Percentiles rank a stretch among this genome's conserved stretches.
Conservation (phyloP, 257 asterid genomes). For the Asclepias syriaca region DNA sequence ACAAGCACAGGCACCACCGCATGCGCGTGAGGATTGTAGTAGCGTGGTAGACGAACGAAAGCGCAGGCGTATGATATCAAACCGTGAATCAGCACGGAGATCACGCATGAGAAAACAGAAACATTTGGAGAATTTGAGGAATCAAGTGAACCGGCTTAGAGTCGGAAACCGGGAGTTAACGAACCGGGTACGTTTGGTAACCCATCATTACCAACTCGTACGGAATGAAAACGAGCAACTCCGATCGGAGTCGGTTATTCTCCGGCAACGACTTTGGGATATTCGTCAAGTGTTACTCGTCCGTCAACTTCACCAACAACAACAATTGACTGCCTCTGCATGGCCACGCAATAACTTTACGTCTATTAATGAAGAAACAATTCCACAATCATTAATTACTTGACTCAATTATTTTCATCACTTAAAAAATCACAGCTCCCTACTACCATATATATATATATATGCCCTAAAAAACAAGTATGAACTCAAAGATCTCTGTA, state of each 20-base stretch:
- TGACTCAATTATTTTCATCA: conserved; percentile 8
- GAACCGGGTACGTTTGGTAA: conserved; percentile 51
- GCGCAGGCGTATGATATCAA: conserved; percentile 72
- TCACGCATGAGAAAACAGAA: conserved; percentile 81
- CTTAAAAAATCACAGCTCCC: neutral
- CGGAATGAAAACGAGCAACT: conserved; percentile 48
- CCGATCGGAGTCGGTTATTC: conserved; percentile 56
- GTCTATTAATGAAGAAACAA: conserved; percentile 28
- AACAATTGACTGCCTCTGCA: conserved; percentile 45
- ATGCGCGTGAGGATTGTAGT: conserved; percentile 14
- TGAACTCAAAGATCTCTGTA: conserved; percentile 8
- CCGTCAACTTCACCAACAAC: conserved; percentile 70
- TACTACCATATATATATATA: neutral
- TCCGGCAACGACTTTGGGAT: conserved; percentile 65
- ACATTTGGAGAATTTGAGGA: conserved; percentile 76
- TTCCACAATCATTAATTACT: conserved; percentile 38
- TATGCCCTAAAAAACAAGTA: conserved; percentile 1
- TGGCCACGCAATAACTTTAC: conserved; percentile 52
- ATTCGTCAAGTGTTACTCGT: conserved; percentile 58
- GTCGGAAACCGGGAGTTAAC: conserved; percentile 50
- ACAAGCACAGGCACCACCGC: no score
- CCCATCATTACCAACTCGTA: conserved; percentile 37
- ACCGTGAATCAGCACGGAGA: conserved; percentile 91
- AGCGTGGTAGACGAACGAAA: conserved; percentile 48
- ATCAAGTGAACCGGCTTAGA: conserved; percentile 55